These are phyloP conservation scores for Penicillium sp. DNA, from an alignment of 2,329 filamentous ascomycete species.

Conservation along the genomic window DNA sequence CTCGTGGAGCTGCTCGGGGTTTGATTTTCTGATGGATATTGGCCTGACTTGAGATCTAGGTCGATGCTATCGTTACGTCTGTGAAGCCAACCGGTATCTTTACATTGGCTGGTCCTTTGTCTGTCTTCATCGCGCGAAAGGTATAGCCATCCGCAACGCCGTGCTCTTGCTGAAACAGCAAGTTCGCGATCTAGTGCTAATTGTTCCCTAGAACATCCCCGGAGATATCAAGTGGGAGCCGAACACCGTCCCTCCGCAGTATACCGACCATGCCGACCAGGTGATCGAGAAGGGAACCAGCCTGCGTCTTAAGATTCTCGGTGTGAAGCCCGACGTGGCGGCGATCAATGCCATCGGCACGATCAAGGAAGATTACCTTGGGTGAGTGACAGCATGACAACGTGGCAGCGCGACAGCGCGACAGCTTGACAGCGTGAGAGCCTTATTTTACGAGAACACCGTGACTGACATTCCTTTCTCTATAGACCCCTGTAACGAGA, in stretches of 20 bases:
- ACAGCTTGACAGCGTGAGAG: slow-evolving; percentile 7
- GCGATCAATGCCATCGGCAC: slow-evolving; percentile 97
- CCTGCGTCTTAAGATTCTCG: slow-evolving; percentile 91
- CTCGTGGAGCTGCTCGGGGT: too few species aligned
- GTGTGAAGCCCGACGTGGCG: slow-evolving; percentile 88
- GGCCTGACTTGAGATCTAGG: slow-evolving; percentile 57
- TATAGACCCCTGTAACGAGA: slow-evolving; percentile 37
- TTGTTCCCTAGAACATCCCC: slow-evolving; percentile 64
- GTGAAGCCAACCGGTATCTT: slow-evolving; percentile 90
- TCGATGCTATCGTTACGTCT: slow-evolving; percentile 90
- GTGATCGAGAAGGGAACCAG: slow-evolving; percentile 93
- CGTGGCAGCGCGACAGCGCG: too few species aligned
- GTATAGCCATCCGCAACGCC: too few species aligned
- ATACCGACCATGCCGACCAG: slow-evolving; percentile 91
- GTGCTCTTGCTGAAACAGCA: neutral
- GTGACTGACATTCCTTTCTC: slow-evolving; percentile 14
- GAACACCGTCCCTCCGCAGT: slow-evolving; percentile 94
- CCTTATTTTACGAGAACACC: too few species aligned
- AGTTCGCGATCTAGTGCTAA: slow-evolving; percentile 16
- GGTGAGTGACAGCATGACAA: slow-evolving; percentile 37
- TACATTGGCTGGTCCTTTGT: slow-evolving; percentile 53
- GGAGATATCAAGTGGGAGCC: slow-evolving; percentile 91
- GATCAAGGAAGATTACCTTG: slow-evolving; percentile 75
- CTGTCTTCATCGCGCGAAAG: slow-evolving; percentile 64
- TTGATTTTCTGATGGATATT: slow-evolving; percentile 13